phyloP scores from a whole-genome alignment of 139 green algal species.

The Auxenochlorella pyrenoidosa region DNA sequence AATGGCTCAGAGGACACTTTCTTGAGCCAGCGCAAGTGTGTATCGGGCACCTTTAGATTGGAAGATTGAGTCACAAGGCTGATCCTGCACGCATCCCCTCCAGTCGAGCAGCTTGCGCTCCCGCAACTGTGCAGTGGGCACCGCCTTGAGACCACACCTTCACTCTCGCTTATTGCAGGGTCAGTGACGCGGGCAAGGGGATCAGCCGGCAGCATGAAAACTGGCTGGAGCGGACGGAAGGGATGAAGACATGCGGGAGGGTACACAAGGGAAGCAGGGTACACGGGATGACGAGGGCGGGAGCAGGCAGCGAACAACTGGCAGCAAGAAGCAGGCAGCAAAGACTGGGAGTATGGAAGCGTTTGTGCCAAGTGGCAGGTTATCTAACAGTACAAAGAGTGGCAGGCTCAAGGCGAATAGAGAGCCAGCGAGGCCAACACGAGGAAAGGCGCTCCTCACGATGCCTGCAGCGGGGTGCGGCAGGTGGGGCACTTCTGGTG shows the following conservation, averaged over 20 bases:
- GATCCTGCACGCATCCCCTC: no score
- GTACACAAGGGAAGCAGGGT: not conserved
- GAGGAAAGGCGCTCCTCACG: not conserved
- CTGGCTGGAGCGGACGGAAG: not conserved
- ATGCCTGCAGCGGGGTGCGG: constrained; percentile 9
- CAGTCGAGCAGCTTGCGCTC: no score
- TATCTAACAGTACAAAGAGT: not conserved
- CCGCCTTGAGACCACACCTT: no score
- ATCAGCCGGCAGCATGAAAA: not conserved
- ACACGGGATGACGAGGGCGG: not conserved
- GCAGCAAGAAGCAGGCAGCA: not conserved
- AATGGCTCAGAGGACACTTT: no score
- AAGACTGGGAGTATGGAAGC: not conserved
- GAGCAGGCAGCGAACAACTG: not conserved
- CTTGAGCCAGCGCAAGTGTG: no score
- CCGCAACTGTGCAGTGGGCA: no score
- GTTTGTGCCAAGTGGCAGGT: not conserved
- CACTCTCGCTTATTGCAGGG: not conserved
- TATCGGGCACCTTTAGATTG: no score
- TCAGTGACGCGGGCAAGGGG: not conserved
- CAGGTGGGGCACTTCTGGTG: constrained; percentile 35
- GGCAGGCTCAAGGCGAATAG: no score
- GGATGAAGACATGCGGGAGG: not conserved
- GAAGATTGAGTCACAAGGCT: no score
- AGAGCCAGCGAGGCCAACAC: not conserved